Evolutionary conservation across 192 early-diverging fungal species (phyloP).

Genomic region (Rhizophagus sp.): DNA sequence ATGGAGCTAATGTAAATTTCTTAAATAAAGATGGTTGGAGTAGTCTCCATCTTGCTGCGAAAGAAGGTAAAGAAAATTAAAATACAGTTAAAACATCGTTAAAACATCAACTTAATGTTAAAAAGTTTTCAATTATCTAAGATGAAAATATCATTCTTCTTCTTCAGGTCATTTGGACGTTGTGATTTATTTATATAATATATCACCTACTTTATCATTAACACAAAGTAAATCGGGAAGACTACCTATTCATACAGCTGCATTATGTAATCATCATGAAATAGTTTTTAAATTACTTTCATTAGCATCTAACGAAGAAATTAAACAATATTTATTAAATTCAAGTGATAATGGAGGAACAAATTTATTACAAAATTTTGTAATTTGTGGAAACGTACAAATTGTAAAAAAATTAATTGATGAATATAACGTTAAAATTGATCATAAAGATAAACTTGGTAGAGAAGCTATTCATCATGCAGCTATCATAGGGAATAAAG

Average conservation of each 20-base stretch:
- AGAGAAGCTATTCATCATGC: slow-evolving; percentile 42
- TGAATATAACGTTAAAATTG: slow-evolving; percentile 27
- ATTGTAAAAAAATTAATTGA: slow-evolving; percentile 31
- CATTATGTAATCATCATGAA: slow-evolving; percentile 17
- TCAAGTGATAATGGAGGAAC: slow-evolving; percentile 40
- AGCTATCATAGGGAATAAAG: slow-evolving; percentile 38
- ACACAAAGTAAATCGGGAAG: slow-evolving; percentile 40
- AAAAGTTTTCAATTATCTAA: neutral
- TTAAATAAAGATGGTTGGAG: slow-evolving; percentile 44
- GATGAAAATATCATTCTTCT: neutral
- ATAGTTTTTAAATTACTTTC: slow-evolving; percentile 31
- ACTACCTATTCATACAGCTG: slow-evolving; percentile 43
- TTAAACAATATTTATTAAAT: slow-evolving; percentile 20
- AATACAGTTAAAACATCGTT: no score
- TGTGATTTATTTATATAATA: slow-evolving; percentile 31
- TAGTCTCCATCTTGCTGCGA: slow-evolving; percentile 46
- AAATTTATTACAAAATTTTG: slow-evolving; percentile 36
- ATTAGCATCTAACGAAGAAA: neutral
- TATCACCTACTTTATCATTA: slow-evolving; percentile 28
- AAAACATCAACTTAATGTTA: no score
- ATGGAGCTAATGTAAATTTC: slow-evolving; percentile 34
- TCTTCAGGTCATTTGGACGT: slow-evolving; percentile 34
- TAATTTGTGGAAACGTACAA: slow-evolving; percentile 34
- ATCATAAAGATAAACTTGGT: slow-evolving; percentile 37
- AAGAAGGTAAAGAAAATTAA: slow-evolving; percentile 34